A percentile compares a stretch with the other conserved stretches of the same genome.
Conservation (phyloP, 495 filamentous ascomycete species). For the Hyaloscypha variabilis region DNA sequence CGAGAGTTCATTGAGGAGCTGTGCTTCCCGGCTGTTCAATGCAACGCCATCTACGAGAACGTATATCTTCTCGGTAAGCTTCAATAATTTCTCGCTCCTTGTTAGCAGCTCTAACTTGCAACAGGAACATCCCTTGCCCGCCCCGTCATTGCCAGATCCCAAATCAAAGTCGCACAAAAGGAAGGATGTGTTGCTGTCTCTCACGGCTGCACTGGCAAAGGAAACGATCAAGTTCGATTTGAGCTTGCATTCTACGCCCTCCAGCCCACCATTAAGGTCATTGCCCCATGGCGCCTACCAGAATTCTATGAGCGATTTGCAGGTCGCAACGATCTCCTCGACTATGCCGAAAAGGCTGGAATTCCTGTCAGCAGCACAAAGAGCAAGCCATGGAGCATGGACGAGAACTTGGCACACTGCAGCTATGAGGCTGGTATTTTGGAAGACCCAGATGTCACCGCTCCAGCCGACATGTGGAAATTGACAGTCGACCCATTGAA, state of each 20-base stretch:
- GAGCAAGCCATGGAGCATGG: slow-evolving; percentile 83
- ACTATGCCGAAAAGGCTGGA: slow-evolving; percentile 75
- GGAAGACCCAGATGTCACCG: slow-evolving; percentile 64
- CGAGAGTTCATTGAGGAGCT: slow-evolving; percentile 83
- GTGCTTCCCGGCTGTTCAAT: slow-evolving; percentile 85
- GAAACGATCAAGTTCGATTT: slow-evolving; percentile 88
- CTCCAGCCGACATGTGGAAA: slow-evolving; percentile 86
- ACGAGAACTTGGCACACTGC: slow-evolving; percentile 92
- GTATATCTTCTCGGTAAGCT: slow-evolving; percentile 69
- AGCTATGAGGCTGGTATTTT: slow-evolving; percentile 84
- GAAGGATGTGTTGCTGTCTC: slow-evolving; percentile 68
- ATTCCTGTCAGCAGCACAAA: slow-evolving; percentile 91
- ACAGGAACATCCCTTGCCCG: slow-evolving; percentile 75
- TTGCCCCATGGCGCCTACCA: slow-evolving; percentile 86
- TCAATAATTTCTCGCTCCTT: background rate
- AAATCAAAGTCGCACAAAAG: slow-evolving; percentile 72
- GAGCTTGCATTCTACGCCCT: slow-evolving; percentile 73
- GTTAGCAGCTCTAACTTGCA: background rate
- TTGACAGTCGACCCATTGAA: slow-evolving; percentile 73
- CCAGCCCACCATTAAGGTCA: slow-evolving; percentile 78
- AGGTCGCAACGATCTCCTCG: slow-evolving; percentile 85
- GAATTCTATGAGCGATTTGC: slow-evolving; percentile 82
- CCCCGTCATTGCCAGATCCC: slow-evolving; percentile 84
- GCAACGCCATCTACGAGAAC: slow-evolving; percentile 87
- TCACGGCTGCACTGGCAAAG: slow-evolving; percentile 87